Evolutionary conservation across 2,329 filamentous ascomycete genomes (phyloP).

Genomic region (Calonectria pseudoturangicola): DNA sequence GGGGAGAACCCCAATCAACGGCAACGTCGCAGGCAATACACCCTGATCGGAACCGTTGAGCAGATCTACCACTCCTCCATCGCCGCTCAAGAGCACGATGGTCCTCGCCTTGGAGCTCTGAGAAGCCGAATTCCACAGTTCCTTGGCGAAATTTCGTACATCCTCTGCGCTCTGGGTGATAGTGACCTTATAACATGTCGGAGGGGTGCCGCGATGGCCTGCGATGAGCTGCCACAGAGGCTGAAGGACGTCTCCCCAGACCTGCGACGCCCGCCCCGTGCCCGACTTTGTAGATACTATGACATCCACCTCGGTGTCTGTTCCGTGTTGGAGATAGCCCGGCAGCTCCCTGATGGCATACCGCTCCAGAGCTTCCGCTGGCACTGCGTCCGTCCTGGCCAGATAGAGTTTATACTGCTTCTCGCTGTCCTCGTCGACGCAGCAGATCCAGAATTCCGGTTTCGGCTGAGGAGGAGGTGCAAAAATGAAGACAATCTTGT

Average conservation of each 20-base stretch:
- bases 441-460: slow-evolving; percentile 58
- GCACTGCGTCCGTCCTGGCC: slow-evolving; percentile 54
- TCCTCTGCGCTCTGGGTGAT: slow-evolving; percentile 78
- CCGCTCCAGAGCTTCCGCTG: slow-evolving; percentile 62
- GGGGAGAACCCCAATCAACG: slow-evolving; percentile 73
- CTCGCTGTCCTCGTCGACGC: slow-evolving; percentile 59
- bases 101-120: slow-evolving; percentile 63
- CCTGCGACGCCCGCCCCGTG: slow-evolving; percentile 71
- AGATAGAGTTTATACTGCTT: slow-evolving; percentile 55
- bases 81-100: slow-evolving; percentile 88
- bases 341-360: slow-evolving; percentile 64
- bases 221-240: slow-evolving; percentile 71
- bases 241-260: slow-evolving; percentile 73
- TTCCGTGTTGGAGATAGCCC: slow-evolving; percentile 56
- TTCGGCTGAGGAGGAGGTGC: slow-evolving; percentile 30
- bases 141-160: slow-evolving; percentile 77
- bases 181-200: slow-evolving; percentile 63
- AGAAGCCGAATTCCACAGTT: slow-evolving; percentile 58
- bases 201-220: neutral
- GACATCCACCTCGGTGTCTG: slow-evolving; percentile 70
- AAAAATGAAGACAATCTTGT: slow-evolving; percentile 57
- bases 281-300: slow-evolving; percentile 82
- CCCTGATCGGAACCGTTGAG: slow-evolving; percentile 76
- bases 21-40: slow-evolving; percentile 50
- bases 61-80: slow-evolving; percentile 89